Evolutionary conservation across 1,139 yeast species (phyloP), one percentile per base, ranked within the genome.

Genomic region (Blastobotrys buckinghamii): DNA sequence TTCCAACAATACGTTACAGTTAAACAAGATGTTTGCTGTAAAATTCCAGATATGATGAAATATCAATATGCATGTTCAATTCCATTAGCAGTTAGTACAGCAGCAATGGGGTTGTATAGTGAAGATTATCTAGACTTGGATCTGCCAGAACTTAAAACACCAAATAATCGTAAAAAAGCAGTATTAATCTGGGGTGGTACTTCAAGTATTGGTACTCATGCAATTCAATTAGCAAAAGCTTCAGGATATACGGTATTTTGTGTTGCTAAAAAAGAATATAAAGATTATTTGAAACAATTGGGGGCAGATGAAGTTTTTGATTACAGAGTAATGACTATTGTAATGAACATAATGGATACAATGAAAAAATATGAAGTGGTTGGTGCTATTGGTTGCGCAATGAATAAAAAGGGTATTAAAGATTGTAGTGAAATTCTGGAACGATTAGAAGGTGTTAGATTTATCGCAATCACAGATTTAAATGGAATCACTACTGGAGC

Each of bases 291-390:
- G 54, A 72, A 70, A 55, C 50, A 63, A 0, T 54, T 76, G 13
- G 92, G 90, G 54, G 88, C 87, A 22, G 84, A 79, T 57, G 66
- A 67, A 17, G 68, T 73, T 10, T 73, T 81, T 55, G 87, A 84
- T 63, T 50, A 45, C 30, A 22, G 16, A 20, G 6, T 16, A 6
- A 13, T 16, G 22, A 27, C 43, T 4, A 24, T 39, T 9, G 43
- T 13, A 5, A 29, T 17, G 24, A 20, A 39, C 15, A 16, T 39
- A n/a, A 9, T 9, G 34, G 34, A 26, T n/a, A 24, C 22, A 24
- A 15, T 39, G 35, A 17, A 39, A 13, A 20, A 20, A 8, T 17
- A 6, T 8, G 13, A 16, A 10, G 22, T 19, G n/a, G 43, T 20
- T n/a, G 43, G 43, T 5, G 35, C 35, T 6, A 15, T 26, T 22